A percentile compares a stretch with the other conserved stretches of the same genome.
Conservation (phyloP, 2,329 filamentous ascomycete species). For the Alternaria ventricosa region DNA sequence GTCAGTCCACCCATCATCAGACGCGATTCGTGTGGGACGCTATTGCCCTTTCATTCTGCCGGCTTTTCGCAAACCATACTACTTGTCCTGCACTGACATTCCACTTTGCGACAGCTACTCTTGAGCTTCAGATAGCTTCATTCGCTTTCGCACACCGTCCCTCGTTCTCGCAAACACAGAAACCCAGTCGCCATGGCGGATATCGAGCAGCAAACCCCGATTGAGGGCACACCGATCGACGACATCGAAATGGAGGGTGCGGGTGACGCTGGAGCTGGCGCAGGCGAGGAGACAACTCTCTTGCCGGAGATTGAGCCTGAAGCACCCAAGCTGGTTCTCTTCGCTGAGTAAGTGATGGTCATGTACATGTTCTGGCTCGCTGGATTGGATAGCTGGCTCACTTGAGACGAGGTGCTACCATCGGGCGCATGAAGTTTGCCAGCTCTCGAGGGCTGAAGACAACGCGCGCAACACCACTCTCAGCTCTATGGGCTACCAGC, state of each 20-base stretch:
- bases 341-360: constrained; percentile 52
- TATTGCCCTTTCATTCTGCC: neutral
- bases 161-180: neutral
- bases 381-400: neutral
- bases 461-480: neutral
- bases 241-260: constrained; percentile 59
- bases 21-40: neutral
- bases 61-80: neutral
- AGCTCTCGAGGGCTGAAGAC: neutral
- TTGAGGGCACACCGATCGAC: constrained; percentile 41
- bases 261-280: constrained; percentile 17
- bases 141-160: neutral
- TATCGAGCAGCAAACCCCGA: constrained; percentile 33
- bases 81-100: neutral
- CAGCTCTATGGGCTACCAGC: neutral
- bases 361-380: neutral
- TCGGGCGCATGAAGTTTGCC: neutral
- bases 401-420: neutral
- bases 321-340: constrained; percentile 49
- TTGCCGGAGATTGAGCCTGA: constrained; percentile 55
- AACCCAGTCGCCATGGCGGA: constrained; percentile 36
- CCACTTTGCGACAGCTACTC: neutral
- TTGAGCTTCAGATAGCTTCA: neutral
- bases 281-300: constrained; percentile 40
- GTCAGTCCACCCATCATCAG: neutral